Evolutionary conservation across 129 eudicot species (phyloP), one percentile per base, ranked within the genome.

Genomic region (Chrysanthemum seticuspe): DNA sequence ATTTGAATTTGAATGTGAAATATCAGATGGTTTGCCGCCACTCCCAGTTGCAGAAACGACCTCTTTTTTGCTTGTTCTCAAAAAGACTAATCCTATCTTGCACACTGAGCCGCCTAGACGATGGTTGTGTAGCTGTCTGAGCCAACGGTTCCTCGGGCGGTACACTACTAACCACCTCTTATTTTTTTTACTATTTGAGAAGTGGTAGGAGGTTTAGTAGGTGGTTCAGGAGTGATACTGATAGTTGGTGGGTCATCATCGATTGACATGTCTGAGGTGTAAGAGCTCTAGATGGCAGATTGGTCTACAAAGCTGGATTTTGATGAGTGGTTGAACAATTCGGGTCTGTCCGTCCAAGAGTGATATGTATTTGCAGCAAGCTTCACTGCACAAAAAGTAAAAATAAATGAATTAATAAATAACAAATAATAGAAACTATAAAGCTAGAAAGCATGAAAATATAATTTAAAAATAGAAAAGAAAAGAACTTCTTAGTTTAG

Each of bases 201-300:
- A 10, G 65, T 68, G 65, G 72, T 59, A 60, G 71, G 71, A 66
- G 45, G 69, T 49, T 45, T 19, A 29, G 74, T 13, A 12, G 76
- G 34, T 19, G 75, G 67, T 62, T 21, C 47, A 21, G 58, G 14
- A 23, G 81, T 57, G 19, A 21, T 21, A 21, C 21, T 21, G 21
- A 15, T 70, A 16, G 70, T 34, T 72, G 82, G 69, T 31, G 83
- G 74, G n/a, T 90, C 96, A 45, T 90, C 86, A 52, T 88, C 93
- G 18, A 94, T 85, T 64, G 97, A 90, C 97, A 90, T 90, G 88
- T 95, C 99, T 12, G 97, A 95, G 69, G 89, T 85, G 68, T 81
- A 82, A n/a, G 99, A 95, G 54, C 89, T 73, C 10, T 96, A 89
- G 64, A 95, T 47, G 36, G 81, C 84, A 40, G 47, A 40, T 31